phyloP scores from a whole-genome alignment of 352 stramenopile species.

The Pythium rhizo-oryzae region DNA sequence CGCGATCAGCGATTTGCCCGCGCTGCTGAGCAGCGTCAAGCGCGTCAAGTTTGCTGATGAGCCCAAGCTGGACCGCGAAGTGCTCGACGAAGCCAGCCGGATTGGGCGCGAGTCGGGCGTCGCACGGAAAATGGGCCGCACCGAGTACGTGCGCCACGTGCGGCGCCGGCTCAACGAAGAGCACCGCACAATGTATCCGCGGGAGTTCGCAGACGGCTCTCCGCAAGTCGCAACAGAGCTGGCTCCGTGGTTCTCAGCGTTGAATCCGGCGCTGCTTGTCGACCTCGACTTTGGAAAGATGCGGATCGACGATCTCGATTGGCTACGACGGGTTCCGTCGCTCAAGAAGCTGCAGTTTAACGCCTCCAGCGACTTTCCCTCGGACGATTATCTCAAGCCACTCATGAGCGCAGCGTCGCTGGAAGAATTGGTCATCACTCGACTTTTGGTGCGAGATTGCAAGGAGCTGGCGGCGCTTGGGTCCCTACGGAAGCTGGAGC shows the following conservation, averaged over 20 bases:
- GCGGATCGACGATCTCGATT: slow-evolving; percentile 7
- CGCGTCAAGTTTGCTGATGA: slow-evolving; percentile 15
- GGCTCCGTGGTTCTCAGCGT: background rate
- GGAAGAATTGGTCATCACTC: slow-evolving; percentile 8
- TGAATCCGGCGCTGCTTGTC: background rate
- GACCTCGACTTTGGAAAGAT: slow-evolving; percentile 2
- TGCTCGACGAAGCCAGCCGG: slow-evolving; percentile 7
- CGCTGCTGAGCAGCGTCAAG: slow-evolving; percentile 5
- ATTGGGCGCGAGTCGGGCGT: background rate
- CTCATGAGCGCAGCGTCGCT: background rate
- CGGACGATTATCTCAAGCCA: slow-evolving; percentile 1
- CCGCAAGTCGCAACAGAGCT: background rate
- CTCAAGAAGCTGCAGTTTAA: slow-evolving; percentile 20
- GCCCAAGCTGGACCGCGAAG: slow-evolving; percentile 12
- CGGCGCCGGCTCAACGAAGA: slow-evolving; percentile 11
- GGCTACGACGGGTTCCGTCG: background rate
- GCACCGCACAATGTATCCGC: background rate
- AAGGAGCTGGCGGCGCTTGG: background rate
- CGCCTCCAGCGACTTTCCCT: background rate
- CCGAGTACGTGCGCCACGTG: slow-evolving; percentile 7
- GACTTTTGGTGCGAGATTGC: background rate
- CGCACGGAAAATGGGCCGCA: background rate
- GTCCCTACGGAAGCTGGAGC: slow-evolving; percentile 10
- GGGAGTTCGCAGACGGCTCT: background rate
- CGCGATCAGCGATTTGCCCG: background rate